Evolutionary conservation across 2,329 filamentous ascomycete genomes (phyloP), one percentile per base, ranked within the genome.

Genomic region (Fusarium marasasianum): DNA sequence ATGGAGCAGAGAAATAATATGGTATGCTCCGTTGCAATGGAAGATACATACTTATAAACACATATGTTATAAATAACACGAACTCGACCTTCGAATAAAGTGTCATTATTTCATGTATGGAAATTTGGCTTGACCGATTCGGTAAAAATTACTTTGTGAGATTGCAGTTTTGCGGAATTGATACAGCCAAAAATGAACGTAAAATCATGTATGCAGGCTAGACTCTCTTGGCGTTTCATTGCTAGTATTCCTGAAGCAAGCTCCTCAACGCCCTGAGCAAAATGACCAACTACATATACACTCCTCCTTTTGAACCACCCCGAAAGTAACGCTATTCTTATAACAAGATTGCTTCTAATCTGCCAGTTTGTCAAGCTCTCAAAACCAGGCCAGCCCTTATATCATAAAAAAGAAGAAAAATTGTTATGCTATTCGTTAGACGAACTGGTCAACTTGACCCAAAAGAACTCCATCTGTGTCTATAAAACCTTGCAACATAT

Each of bases 401-500:
- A 59, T 22, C 57, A 66, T 71, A 63, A 63, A 54, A 62, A 55
- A 40, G 38, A 50, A 62, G 71, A 60, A 68, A 37, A 56, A 35
- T 31, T 72, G 71, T 38, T 56, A 72, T 74, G 67, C 43, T 45
- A 51, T 63, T 53, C 63, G 43, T 63, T 58, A 44, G 54, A 41
- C 45, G 20, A 67, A 60, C 41, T 35, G 45, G 59, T 58, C 63
- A 43, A 58, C 29, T 73, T 58, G 43, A 56, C 41, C 41, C 48
- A 48, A 63, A 48, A 33, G n/a, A 65, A 74, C 45, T 64, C 72
- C 37, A 14, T 61, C 55, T 64, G 63, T 56, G 51, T 76, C 64
- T 77, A 76, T 76, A 69, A 70, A 63, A 22, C 35, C 45, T 50
- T 55, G 33, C 53, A 61, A 66, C 66, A 66, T 75, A 66, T 77